A percentile compares a stretch with the other conserved stretches of the same genome.
Conservation (phyloP, 306 rosid species). For the Pachyrhizus erosus region DNA sequence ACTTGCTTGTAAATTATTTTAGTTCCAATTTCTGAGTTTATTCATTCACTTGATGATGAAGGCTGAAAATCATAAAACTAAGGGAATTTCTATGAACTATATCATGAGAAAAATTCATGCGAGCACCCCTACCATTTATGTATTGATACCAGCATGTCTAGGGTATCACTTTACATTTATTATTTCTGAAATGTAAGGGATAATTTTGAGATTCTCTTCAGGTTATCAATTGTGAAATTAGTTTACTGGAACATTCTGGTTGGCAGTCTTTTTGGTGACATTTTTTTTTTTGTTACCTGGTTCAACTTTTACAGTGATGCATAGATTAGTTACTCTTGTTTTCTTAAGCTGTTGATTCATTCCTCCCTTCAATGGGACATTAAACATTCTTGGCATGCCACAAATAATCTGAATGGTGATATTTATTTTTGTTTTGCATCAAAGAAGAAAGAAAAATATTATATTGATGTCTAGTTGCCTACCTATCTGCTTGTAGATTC, state of each 20-base stretch:
- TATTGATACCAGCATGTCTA: neutral
- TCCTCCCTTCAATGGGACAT: constrained; percentile 8
- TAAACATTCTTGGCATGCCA: neutral
- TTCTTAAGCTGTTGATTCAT: neutral
- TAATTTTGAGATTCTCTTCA: constrained; percentile 23
- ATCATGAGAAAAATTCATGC: neutral
- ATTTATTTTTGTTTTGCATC: constrained; percentile 1
- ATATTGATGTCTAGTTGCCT: constrained; percentile 18
- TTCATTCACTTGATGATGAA: neutral
- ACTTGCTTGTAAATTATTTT: constrained; percentile 3
- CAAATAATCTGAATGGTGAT: neutral
- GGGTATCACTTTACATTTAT: constrained; percentile 13
- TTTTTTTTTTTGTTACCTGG: neutral
- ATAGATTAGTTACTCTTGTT: neutral
- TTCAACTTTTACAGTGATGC: neutral
- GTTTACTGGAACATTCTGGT: constrained; percentile 15
- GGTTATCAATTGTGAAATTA: neutral
- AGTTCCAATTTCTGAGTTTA: neutral
- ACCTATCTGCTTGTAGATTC: constrained; percentile 22
- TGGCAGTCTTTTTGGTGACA: neutral
- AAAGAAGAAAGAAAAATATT: constrained; percentile 9
- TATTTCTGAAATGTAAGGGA: constrained; percentile 21
- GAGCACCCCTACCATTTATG: neutral
- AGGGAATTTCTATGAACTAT: neutral
- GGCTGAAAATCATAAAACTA: constrained; percentile 3